Base-by-base conservation (phyloP, 306 rosid genomes). In the Coriaria nepalensis region DNA sequence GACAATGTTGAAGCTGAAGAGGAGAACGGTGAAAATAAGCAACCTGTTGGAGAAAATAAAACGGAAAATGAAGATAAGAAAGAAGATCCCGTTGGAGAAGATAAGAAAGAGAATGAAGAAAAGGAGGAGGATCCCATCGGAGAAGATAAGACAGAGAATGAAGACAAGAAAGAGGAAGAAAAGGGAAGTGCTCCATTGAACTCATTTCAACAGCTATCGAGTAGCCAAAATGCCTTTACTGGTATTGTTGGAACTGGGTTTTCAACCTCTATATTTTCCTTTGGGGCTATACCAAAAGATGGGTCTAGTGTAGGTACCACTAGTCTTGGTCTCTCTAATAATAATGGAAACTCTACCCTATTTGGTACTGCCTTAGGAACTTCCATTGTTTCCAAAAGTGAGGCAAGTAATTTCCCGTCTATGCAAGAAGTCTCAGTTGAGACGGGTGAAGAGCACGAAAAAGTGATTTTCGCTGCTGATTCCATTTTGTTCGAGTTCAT, bases 371-470 rank as follows among this genome's bases (percentile, higher is more conserved):
- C 76, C 2, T 33, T 86, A 11, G 77, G 72, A 37, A 34, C 76
- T 45, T 64, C 87, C 29, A 41, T 53, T 63, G 56, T 52, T 64
- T 52, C 94, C 6, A 83, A 70, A 76, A 62, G 52, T n/a, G 96
- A 83, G 64, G 76, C 70, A 49, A 71, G 68, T 48, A 64, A 79
- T 35, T 59, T 75, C 13, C 67, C 80, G 34, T 11, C 87, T 14
- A 63, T 70, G 87, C 86, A 78, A 68, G 95, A 81, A 74, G 92
- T 90, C 32, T 61, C 75, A 32, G 82, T 85, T 47, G 95, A 84
- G 72, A 90, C 97, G 0, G 95, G 97, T 5, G 97, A 90, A 75
- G 97, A 90, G 71, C 75, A 90, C 9, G 97, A 90, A 60, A 71
- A 64, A 46, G 80, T 48, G 4, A 74, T 77, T 58, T 90, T 90